Conservation (phyloP, 1,284 basidiomycete genomes). For the Microstroma glucosiphilum region DNA sequence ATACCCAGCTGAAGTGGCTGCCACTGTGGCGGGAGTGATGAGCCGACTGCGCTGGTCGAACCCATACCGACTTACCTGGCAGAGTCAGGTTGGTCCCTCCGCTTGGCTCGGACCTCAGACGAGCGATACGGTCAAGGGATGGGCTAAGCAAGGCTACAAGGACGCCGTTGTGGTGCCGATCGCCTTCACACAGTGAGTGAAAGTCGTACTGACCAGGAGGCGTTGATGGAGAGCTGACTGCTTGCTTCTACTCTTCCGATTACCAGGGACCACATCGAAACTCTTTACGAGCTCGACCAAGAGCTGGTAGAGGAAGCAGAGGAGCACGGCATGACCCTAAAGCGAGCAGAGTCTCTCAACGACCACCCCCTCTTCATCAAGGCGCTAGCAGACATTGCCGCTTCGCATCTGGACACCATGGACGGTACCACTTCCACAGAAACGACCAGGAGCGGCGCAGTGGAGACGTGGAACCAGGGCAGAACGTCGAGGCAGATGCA, state of each 20-base stretch:
- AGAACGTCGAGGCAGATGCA: slow-evolving; percentile 70
- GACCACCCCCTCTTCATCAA: slow-evolving; percentile 94
- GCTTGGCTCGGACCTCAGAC: slow-evolving; percentile 99
- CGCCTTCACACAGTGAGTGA: slow-evolving; percentile 73
- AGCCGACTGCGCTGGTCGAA: slow-evolving; percentile 44
- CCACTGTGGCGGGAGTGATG: slow-evolving; percentile 59
- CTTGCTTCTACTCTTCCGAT: too few species aligned
- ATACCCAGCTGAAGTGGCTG: slow-evolving; percentile 90
- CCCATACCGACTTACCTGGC: slow-evolving; percentile 86
- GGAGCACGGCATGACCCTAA: slow-evolving; percentile 84
- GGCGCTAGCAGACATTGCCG: slow-evolving; percentile 87
- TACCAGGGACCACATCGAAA: slow-evolving; percentile 84
- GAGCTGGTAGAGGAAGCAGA: slow-evolving; percentile 87
- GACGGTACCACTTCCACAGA: not conserved
- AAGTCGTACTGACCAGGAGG: too few species aligned
- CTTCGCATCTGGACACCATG: slow-evolving; percentile 62
- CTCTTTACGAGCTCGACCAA: slow-evolving; percentile 89
- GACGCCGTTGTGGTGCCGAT: slow-evolving; percentile 85
- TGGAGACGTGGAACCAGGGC: slow-evolving; percentile 36
- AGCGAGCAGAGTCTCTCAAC: slow-evolving; percentile 91
- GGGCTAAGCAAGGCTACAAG: slow-evolving; percentile 80
- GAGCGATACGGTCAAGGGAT: slow-evolving; percentile 79
- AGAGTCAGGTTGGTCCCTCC: slow-evolving; percentile 92
- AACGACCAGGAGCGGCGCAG: not conserved
- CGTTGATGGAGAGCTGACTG: too few species aligned